phyloP scores from a whole-genome alignment of 495 filamentous ascomycete species.

The Lophium mytilinum region DNA sequence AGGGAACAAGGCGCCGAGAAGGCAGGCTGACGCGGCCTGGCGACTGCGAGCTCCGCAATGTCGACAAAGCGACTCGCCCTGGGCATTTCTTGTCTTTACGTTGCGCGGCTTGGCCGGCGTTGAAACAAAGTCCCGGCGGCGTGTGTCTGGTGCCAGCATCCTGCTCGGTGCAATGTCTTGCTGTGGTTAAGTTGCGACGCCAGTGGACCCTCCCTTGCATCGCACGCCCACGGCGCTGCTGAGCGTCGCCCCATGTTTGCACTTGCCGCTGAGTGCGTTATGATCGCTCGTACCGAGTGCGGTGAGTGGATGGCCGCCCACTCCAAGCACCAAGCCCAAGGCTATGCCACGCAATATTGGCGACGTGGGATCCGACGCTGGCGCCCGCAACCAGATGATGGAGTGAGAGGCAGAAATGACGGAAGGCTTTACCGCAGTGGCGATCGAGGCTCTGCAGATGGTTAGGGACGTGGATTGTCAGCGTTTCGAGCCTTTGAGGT shows the following conservation, averaged over 20 bases:
- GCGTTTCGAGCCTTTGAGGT: not conserved
- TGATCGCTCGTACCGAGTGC: not conserved
- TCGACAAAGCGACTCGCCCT: too few relatives aligned
- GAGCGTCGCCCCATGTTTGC: not conserved
- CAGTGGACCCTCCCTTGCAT: not conserved
- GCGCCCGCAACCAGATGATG: not conserved
- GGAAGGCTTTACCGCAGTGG: not conserved
- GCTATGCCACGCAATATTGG: not conserved
- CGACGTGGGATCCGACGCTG: not conserved
- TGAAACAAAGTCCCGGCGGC: too few relatives aligned
- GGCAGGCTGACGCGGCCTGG: too few relatives aligned
- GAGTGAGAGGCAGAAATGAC: too few relatives aligned
- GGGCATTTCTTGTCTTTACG: too few relatives aligned
- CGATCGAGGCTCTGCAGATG: not conserved
- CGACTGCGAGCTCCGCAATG: too few relatives aligned
- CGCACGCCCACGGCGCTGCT: not conserved
- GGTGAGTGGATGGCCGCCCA: not conserved
- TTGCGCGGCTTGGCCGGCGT: too few relatives aligned
- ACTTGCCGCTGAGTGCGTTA: not conserved
- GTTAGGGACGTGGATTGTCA: not conserved
- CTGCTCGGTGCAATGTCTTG: constrained; percentile 17
- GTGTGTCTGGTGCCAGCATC: not conserved
- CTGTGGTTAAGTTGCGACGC: constrained; percentile 16
- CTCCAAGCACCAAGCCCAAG: not conserved
- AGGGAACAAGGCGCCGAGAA: too few relatives aligned